These are phyloP conservation scores for Aspergillus pseudoterreus DNA, from an alignment of 2,329 filamentous ascomycete species.

Conservation along the genomic window DNA sequence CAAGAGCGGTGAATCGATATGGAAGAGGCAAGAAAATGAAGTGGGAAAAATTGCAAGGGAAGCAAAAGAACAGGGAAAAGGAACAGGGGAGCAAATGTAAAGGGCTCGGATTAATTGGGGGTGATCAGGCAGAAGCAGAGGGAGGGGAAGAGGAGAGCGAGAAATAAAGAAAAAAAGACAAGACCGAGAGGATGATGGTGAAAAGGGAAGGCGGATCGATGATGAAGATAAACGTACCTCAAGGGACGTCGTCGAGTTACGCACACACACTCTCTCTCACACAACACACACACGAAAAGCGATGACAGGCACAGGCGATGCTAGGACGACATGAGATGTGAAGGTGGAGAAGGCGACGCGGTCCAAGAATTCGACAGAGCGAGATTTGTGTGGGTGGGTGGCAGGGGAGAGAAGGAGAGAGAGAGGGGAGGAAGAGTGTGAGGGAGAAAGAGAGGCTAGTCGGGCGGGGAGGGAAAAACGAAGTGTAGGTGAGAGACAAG, in stretches of 20 bases:
- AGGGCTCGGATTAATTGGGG: too few relatives aligned
- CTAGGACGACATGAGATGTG: conserved; percentile 29
- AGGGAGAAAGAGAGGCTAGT: not conserved
- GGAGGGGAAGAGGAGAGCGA: conserved; percentile 1
- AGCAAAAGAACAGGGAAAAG: conserved; percentile 3
- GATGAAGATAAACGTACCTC: too few relatives aligned
- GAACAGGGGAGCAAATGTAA: conserved; percentile 3
- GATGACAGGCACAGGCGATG: not conserved
- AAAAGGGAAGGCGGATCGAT: too few relatives aligned
- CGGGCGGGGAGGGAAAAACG: not conserved
- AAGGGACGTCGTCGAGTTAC: too few relatives aligned
- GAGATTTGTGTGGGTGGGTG: conserved; percentile 3
- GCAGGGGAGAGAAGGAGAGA: not conserved
- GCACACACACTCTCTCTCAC: not conserved
- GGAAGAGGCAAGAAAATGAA: not conserved
- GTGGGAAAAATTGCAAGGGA: not conserved
- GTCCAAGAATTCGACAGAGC: conserved; percentile 9
- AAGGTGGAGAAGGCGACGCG: conserved; percentile 8
- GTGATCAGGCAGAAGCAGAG: conserved; percentile 1
- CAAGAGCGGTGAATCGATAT: conserved; percentile 1
- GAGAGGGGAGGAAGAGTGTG: not conserved
- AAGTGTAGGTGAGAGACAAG: not conserved
- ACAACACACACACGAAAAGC: conserved; percentile 2
- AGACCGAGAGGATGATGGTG: conserved; percentile 16
- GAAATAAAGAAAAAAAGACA: conserved; percentile 10